A percentile compares a stretch with the other conserved stretches of the same genome.
Conservation (phyloP, 2,329 filamentous ascomycete genomes). For the Talaromyces sp. region DNA sequence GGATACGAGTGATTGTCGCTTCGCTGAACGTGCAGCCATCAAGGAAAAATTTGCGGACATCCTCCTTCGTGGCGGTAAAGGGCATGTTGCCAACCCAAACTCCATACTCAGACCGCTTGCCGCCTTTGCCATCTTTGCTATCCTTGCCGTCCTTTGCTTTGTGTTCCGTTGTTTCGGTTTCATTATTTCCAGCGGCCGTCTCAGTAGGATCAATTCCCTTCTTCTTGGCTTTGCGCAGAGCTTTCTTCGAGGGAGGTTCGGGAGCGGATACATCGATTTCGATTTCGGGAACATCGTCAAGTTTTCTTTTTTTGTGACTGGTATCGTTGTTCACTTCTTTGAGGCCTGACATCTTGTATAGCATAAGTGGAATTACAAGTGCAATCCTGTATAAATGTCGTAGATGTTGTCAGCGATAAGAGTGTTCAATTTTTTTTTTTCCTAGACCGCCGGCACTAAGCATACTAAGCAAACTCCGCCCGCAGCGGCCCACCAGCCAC, state of each 20-base stretch:
- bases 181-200: conserved; percentile 29
- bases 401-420: not conserved
- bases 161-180: conserved; percentile 35
- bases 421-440: conserved; percentile 2
- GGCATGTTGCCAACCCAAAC: conserved; percentile 95
- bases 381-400: not conserved
- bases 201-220: conserved; percentile 23
- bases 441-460: not conserved
- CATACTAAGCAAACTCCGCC: too few relatives aligned
- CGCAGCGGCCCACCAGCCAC: conserved; percentile 8
- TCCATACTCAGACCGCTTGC: conserved; percentile 67
- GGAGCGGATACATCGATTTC: conserved; percentile 87
- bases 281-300: conserved; percentile 58
- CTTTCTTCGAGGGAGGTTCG: conserved; percentile 92
- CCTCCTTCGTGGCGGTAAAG: conserved; percentile 71
- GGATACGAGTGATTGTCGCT: conserved; percentile 75
- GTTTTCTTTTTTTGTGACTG: conserved; percentile 67
- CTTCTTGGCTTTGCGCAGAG: conserved; percentile 85
- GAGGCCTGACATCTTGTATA: conserved; percentile 27
- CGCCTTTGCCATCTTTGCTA: conserved; percentile 30
- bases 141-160: conserved; percentile 20
- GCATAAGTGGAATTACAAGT: not conserved
- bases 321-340: conserved; percentile 22
- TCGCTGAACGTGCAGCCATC: conserved; percentile 63
- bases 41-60: conserved; percentile 76